Percentiles rank a stretch among this genome's conserved stretches.
These are phyloP conservation scores for Gentiana dahurica DNA, from an alignment of 257 asterid species.

Conservation along the genomic window DNA sequence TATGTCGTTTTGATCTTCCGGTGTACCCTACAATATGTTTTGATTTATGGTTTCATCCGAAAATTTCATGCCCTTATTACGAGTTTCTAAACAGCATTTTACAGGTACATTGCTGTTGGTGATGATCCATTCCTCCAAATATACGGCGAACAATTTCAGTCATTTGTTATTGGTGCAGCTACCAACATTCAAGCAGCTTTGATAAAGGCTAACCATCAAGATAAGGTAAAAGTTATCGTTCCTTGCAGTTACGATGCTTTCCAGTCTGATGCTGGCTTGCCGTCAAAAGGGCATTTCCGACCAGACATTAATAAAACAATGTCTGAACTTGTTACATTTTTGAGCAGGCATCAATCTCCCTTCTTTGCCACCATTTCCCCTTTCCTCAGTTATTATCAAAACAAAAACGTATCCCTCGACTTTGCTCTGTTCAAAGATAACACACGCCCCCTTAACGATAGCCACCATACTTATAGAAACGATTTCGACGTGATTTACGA, in stretches of 20 bases:
- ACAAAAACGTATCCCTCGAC: constrained; percentile 61
- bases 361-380: constrained; percentile 62
- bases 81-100: constrained; percentile 7
- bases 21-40: neutral
- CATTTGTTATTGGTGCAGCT: constrained; percentile 70
- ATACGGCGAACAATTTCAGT: constrained; percentile 58
- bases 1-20: neutral
- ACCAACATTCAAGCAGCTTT: constrained; percentile 62
- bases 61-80: neutral
- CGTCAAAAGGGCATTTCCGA: constrained; percentile 52
- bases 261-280: constrained; percentile 39
- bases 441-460: constrained; percentile 35
- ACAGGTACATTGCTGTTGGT: constrained; percentile 70
- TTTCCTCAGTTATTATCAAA: constrained; percentile 40
- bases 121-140: constrained; percentile 68
- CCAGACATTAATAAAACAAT: constrained; percentile 62
- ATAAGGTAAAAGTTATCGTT: constrained; percentile 53
- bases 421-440: constrained; percentile 57
- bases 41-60: neutral
- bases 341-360: constrained; percentile 55
- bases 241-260: constrained; percentile 70
- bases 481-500: constrained; percentile 56
- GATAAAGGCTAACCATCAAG: constrained; percentile 45
- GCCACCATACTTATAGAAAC: constrained; percentile 42
- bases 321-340: constrained; percentile 55